phyloP scores from a whole-genome alignment of 805 yeast species.

The Ogataea philodendri region DNA sequence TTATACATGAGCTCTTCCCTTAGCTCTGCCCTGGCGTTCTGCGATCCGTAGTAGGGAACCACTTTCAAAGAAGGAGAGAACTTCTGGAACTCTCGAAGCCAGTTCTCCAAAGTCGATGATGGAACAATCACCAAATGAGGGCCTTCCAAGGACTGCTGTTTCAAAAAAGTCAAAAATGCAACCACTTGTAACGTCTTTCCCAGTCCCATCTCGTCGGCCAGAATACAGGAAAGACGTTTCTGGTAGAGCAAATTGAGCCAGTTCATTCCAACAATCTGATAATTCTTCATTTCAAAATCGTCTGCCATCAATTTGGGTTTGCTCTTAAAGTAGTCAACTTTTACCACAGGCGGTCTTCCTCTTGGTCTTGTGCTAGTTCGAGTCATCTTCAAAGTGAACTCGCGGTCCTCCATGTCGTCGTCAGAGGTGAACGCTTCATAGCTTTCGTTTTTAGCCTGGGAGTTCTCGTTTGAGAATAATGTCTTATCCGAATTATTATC shows the following conservation, averaged over 20 bases:
- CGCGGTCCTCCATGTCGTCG: constrained; percentile 26
- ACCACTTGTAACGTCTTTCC: constrained; percentile 98
- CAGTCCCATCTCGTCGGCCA: constrained; percentile 98
- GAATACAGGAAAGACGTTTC: constrained; percentile 79
- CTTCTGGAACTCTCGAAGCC: constrained; percentile 91
- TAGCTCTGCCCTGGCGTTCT: constrained; percentile 78
- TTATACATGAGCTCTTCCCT: constrained; percentile 61
- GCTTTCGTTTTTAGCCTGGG: constrained; percentile 24
- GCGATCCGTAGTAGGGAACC: constrained; percentile 92
- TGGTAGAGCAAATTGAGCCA: constrained; percentile 84
- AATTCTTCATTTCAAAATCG: constrained; percentile 71
- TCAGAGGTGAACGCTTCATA: constrained; percentile 17
- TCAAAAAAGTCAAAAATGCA: constrained; percentile 82
- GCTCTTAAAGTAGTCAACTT: constrained; percentile 51
- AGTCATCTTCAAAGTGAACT: constrained; percentile 11
- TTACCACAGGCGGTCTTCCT: constrained; percentile 18
- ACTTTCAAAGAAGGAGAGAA: constrained; percentile 81
- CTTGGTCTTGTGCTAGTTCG: constrained; percentile 12
- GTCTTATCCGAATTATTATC: constrained; percentile 23
- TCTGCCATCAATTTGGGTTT: constrained; percentile 69
- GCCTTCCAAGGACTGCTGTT: constrained; percentile 56
- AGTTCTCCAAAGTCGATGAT: constrained; percentile 92
- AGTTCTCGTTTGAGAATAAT: constrained; percentile 31
- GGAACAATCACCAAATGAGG: constrained; percentile 97
- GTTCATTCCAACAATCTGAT: constrained; percentile 96